These are phyloP conservation scores for Aspergillus sp. DNA, from an alignment of 2,329 filamentous ascomycete species.

Conservation along the genomic window DNA sequence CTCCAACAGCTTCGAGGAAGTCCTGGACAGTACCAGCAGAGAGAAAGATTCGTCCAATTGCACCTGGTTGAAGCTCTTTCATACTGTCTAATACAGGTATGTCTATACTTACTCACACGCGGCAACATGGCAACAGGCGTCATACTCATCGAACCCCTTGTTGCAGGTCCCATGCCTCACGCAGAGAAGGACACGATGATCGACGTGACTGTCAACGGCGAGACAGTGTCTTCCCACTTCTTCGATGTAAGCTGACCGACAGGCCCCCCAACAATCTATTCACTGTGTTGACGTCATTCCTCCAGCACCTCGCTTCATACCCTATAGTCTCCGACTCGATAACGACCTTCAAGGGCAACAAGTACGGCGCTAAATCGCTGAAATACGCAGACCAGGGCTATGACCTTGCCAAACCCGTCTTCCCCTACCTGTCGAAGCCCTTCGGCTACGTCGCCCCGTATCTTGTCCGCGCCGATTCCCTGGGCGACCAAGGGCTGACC, in stretches of 20 bases:
- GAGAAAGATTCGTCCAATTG: too few relatives aligned
- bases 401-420: slow-evolving; percentile 62
- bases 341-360: slow-evolving; percentile 67
- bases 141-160: too few relatives aligned
- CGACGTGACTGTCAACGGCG: slow-evolving; percentile 42
- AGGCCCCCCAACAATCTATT: background rate
- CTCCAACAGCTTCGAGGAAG: too few relatives aligned
- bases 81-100: slow-evolving; percentile 1
- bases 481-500: slow-evolving; percentile 63
- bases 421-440: slow-evolving; percentile 69
- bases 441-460: slow-evolving; percentile 80
- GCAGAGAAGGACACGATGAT: slow-evolving; percentile 38
- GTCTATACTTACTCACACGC: background rate
- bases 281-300: slow-evolving; percentile 4
- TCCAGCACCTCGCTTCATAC: slow-evolving; percentile 74
- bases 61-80: too few relatives aligned
- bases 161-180: slow-evolving; percentile 42
- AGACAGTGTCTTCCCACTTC: slow-evolving; percentile 41
- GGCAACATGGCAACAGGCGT: too few relatives aligned
- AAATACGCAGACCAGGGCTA: slow-evolving; percentile 66
- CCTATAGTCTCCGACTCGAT: slow-evolving; percentile 74
- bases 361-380: slow-evolving; percentile 74
- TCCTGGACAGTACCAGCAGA: too few relatives aligned
- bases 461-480: slow-evolving; percentile 66
- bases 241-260: slow-evolving; percentile 25